phyloP scores from a whole-genome alignment of 75 land plant species.

The Adiantum capillusveneris region DNA sequence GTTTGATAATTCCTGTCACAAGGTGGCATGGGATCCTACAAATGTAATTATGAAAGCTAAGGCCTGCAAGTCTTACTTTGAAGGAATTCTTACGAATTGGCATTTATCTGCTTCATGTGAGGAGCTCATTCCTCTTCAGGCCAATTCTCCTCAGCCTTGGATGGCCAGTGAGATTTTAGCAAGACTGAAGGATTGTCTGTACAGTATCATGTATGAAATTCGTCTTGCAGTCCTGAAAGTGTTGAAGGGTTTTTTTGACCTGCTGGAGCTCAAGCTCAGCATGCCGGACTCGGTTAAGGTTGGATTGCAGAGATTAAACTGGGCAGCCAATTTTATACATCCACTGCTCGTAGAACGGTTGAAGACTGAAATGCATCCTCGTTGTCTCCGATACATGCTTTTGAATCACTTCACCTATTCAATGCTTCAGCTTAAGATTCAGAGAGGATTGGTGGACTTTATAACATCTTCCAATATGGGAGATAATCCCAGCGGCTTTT shows the following conservation, averaged over 20 bases:
- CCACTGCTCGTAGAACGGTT: constrained; percentile 41
- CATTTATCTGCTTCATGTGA: too few species aligned
- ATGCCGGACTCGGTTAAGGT: neutral
- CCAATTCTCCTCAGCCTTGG: too few species aligned
- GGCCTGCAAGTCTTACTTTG: constrained; percentile 57
- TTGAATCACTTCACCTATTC: constrained; percentile 63
- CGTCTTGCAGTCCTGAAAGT: constrained; percentile 72
- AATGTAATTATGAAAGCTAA: constrained; percentile 32
- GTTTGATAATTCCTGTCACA: neutral
- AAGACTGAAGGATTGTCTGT: constrained; percentile 29
- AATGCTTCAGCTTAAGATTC: constrained; percentile 15
- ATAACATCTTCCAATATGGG: too few species aligned
- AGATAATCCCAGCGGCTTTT: too few species aligned
- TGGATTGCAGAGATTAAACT: constrained; percentile 15
- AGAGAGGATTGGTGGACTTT: neutral
- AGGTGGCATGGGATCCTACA: constrained; percentile 48
- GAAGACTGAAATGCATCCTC: constrained; percentile 50
- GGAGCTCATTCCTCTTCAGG: too few species aligned
- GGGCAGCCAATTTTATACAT: constrained; percentile 42
- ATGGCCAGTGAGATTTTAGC: constrained; percentile 10
- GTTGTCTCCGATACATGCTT: constrained; percentile 59
- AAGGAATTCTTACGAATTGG: neutral
- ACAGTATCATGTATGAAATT: constrained; percentile 74
- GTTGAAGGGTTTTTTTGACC: constrained; percentile 37
- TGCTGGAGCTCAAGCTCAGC: constrained; percentile 9